Percentiles rank a stretch among this genome's conserved stretches.
These are phyloP conservation scores for Cryptosporidium andersoni DNA, from an alignment of 169 alveolate species.

Conservation along the genomic window DNA sequence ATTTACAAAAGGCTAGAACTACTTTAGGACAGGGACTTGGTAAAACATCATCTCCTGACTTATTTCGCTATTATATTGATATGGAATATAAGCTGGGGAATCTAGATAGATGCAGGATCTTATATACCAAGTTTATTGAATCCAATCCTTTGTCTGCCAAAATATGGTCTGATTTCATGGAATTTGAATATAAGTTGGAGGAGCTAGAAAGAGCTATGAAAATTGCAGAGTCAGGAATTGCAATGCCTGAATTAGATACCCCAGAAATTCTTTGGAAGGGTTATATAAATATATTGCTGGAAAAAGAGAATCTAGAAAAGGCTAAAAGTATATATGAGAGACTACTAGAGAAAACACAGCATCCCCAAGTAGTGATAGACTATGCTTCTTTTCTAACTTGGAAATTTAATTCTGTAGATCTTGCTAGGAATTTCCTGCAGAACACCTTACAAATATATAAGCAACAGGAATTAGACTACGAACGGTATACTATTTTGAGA, in stretches of 20 bases:
- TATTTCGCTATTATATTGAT: slow-evolving; percentile 91
- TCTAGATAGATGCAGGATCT: slow-evolving; percentile 91
- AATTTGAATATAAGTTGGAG: slow-evolving; percentile 40
- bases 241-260: slow-evolving; percentile 76
- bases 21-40: slow-evolving; percentile 94
- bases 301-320: slow-evolving; percentile 74
- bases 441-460: slow-evolving; percentile 26
- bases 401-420: slow-evolving; percentile 3
- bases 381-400: slow-evolving; percentile 38
- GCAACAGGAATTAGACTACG: slow-evolving; percentile 23
- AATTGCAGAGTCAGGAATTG: slow-evolving; percentile 79
- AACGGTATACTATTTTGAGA: slow-evolving; percentile 16
- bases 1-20: slow-evolving; percentile 87
- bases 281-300: slow-evolving; percentile 80
- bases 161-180: slow-evolving; percentile 35
- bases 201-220: slow-evolving; percentile 81
- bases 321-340: slow-evolving; percentile 89
- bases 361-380: slow-evolving; percentile 78
- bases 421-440: slow-evolving; percentile 24
- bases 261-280: slow-evolving; percentile 86
- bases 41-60: slow-evolving; percentile 87
- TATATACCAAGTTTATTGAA: slow-evolving; percentile 91
- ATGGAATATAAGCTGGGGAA: slow-evolving; percentile 93
- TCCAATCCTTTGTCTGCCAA: slow-evolving; percentile 80
- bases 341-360: slow-evolving; percentile 90